Base-by-base conservation (phyloP, 2,329 filamentous ascomycete species). In the Botrytis paeoniae region DNA sequence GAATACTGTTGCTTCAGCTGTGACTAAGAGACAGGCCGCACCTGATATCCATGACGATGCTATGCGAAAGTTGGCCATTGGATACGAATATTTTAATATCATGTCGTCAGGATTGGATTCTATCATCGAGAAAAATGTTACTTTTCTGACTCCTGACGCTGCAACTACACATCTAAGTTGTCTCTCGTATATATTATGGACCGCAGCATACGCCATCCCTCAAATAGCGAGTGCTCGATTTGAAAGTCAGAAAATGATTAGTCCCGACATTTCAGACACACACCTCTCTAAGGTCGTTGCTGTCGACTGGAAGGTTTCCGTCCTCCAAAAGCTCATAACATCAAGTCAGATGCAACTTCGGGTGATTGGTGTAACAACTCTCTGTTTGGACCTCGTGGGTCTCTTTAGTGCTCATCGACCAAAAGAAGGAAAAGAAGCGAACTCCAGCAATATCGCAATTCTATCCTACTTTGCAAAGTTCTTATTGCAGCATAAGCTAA, bases 301-400 rank as follows among this genome's bases (percentile, higher is more conserved):
- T 82, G 12, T 74, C 76, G 4, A 81, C 79, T 97, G 93, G 91
- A 91, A 89, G 69, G 90, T 97, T 77, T 85, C 85, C 61, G 84
- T 91, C 1, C 84, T 93, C 69, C 89, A 89, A 77, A 91, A 89
- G 76, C 89, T 95, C 76, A 91, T 98, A 70, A 89, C 88, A 78
- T 95, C 93, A 73, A 91, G 93, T 51, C 93, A 95, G 78, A 97
- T 98, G 94, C 93, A 97, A 79, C 85, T 98, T 54, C 91, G 95
- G 54, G 92, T 97, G 20, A 87, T 89, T 80, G 94, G 93, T 32
- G 90, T 95, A 68, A 88, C 89, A n/a, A 85, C 85, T 32, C 91
- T 98, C 88, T 92, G 93, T 76, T 80, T 79, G 14, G 90, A 93
- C 43, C 85, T 98, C 51, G 87, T 97, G 14, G 80, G 81, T 0